phyloP scores from a whole-genome alignment of 768 basidiomycete species.

The Termitomyces sp. region DNA sequence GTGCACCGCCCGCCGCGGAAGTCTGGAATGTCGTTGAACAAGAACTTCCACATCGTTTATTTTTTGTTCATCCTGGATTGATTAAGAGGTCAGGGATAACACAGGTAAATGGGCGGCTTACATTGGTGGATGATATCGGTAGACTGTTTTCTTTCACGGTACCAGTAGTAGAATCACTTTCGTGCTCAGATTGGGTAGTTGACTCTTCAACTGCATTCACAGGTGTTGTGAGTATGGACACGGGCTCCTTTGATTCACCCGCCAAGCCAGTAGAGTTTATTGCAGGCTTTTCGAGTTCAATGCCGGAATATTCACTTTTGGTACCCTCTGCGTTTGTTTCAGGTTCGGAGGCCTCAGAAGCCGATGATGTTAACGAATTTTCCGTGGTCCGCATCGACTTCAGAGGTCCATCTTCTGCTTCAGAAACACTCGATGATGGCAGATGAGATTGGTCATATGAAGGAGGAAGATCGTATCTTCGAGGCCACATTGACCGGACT shows the following conservation, averaged over 20 bases:
- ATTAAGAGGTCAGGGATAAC: conserved; percentile 2
- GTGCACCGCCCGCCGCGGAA: conserved; percentile 54
- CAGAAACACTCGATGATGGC: conserved; percentile 65
- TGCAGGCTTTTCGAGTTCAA: neutral
- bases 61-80: conserved; percentile 15
- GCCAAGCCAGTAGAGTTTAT: conserved; percentile 3
- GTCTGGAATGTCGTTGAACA: conserved; percentile 42
- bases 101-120: conserved; percentile 13
- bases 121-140: conserved; percentile 18
- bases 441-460: conserved; percentile 49
- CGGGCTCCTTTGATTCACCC: conserved; percentile 5
- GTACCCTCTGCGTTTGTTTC: conserved; percentile 33
- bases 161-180: conserved; percentile 84
- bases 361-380: conserved; percentile 61
- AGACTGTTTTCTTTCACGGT: conserved; percentile 35
- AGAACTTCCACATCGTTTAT: conserved; percentile 18
- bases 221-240: conserved; percentile 2
- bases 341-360: conserved; percentile 66
- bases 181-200: conserved; percentile 50
- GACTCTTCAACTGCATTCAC: conserved; percentile 9
- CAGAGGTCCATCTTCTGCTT: conserved; percentile 59
- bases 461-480: conserved; percentile 48
- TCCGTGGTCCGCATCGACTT: conserved; percentile 44
- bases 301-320: conserved; percentile 9
- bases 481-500: conserved; percentile 69